phyloP scores from a whole-genome alignment of 257 asterid species.

The Fraxinus quadrangulata region DNA sequence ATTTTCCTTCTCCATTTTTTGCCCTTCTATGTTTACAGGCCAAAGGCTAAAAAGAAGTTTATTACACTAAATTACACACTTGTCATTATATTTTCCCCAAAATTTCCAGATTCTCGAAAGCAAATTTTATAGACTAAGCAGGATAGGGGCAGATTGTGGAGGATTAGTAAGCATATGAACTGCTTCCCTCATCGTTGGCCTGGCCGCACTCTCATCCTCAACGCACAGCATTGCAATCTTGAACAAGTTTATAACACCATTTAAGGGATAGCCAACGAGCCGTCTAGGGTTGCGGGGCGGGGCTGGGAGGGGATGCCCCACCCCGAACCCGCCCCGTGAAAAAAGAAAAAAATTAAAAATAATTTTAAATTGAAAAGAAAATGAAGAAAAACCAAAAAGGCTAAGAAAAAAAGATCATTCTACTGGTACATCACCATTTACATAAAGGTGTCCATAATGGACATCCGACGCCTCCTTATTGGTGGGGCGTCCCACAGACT shows the following conservation, averaged over 20 bases:
- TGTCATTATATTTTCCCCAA: not conserved
- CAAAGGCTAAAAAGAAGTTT: not conserved
- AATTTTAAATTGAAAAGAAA: no score
- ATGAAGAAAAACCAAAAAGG: no score
- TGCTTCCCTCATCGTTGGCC: slow-evolving; percentile 87
- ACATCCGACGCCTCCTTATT: no score
- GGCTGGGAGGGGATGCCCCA: no score
- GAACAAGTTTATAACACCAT: slow-evolving; percentile 63
- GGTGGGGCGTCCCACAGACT: no score
- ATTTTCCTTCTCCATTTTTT: not conserved
- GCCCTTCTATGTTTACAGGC: not conserved
- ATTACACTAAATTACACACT: not conserved
- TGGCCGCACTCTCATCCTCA: slow-evolving; percentile 68
- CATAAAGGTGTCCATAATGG: no score
- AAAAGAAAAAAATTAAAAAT: no score
- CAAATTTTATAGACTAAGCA: slow-evolving; percentile 35
- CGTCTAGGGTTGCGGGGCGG: no score
- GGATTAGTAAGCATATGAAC: slow-evolving; percentile 77
- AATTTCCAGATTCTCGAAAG: not conserved
- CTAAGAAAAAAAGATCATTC: no score
- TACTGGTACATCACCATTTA: no score
- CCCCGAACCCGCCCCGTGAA: no score
- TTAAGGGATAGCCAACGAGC: slow-evolving; percentile 57
- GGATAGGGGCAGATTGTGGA: slow-evolving; percentile 43
- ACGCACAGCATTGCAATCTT: slow-evolving; percentile 90